Evolutionary conservation across 495 filamentous ascomycete genomes (phyloP).

Genomic region (Aspergillus sclerotiicarbonarius): DNA sequence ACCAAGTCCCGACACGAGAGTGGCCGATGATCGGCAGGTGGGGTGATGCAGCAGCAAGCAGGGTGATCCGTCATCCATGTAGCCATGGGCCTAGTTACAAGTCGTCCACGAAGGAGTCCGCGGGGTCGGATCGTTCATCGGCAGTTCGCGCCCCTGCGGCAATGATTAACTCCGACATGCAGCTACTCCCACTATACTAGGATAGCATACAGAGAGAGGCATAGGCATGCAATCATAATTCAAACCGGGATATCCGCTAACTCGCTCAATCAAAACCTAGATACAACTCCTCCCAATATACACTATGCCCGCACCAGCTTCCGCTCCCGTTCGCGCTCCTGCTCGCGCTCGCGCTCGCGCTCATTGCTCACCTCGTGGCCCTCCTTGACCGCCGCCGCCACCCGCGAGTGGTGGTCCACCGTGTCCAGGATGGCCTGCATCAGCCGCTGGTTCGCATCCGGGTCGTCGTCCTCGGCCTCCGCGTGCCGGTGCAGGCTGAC

Average conservation of each 20-base stretch:
- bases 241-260: conserved; percentile 27
- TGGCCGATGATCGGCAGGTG: too few relatives aligned
- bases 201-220: neutral
- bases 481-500: conserved; percentile 17
- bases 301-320: conserved; percentile 26
- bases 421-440: conserved; percentile 50
- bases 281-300: conserved; percentile 4
- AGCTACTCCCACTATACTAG: neutral
- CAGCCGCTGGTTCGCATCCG: conserved; percentile 44
- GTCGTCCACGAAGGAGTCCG: too few relatives aligned
- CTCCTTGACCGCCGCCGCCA: conserved; percentile 35
- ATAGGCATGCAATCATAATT: conserved; percentile 23
- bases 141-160: neutral
- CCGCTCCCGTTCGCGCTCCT: conserved; percentile 28
- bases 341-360: conserved; percentile 20
- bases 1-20: too few relatives aligned
- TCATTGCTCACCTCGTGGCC: conserved; percentile 19
- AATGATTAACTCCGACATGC: neutral
- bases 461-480: conserved; percentile 34
- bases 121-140: neutral
- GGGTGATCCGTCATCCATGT: too few relatives aligned
- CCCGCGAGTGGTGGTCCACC: conserved; percentile 41
- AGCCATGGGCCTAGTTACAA: too few relatives aligned
- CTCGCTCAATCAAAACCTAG: conserved; percentile 20
- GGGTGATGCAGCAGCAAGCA: too few relatives aligned